phyloP scores from a whole-genome alignment of 1,139 yeast species.

The Wickerhamiella infanticola region DNA sequence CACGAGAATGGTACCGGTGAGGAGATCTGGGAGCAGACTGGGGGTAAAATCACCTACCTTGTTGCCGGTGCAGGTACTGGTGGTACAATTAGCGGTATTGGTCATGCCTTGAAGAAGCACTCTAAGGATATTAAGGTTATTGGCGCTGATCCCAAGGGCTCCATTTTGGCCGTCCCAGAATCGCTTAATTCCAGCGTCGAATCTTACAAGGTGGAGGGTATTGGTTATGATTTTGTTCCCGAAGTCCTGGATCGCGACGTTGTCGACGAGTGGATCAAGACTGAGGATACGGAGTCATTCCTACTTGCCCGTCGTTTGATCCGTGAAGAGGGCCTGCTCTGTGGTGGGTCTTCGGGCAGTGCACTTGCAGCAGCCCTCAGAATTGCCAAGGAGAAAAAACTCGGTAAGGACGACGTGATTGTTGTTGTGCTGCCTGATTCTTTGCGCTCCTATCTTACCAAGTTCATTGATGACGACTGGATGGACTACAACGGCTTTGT shows the following conservation, averaged over 20 bases:
- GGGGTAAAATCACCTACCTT: conserved; percentile 55
- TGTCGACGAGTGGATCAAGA: conserved; percentile 74
- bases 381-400: conserved; percentile 39
- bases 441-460: conserved; percentile 71
- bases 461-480: conserved; percentile 89
- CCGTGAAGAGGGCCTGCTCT: conserved; percentile 72
- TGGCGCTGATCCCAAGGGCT: conserved; percentile 82
- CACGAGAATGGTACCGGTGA: conserved; percentile 76
- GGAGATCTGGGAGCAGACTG: conserved; percentile 74
- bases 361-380: conserved; percentile 70
- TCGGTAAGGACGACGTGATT: conserved; percentile 58
- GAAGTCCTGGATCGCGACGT: conserved; percentile 54
- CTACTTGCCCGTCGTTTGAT: conserved; percentile 70
- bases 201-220: conserved; percentile 76
- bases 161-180: conserved; percentile 72
- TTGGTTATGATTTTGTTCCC: conserved; percentile 82
- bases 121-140: conserved; percentile 45
- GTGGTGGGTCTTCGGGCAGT: conserved; percentile 80
- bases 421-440: conserved; percentile 83
- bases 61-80: conserved; percentile 93
- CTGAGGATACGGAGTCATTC: conserved; percentile 72
- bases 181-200: conserved; percentile 45
- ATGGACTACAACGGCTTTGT: conserved; percentile 63
- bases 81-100: conserved; percentile 68
- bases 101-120: conserved; percentile 61